These are phyloP conservation scores for Circinella minor DNA, from an alignment of 371 early-diverging fungal species.

Conservation along the genomic window DNA sequence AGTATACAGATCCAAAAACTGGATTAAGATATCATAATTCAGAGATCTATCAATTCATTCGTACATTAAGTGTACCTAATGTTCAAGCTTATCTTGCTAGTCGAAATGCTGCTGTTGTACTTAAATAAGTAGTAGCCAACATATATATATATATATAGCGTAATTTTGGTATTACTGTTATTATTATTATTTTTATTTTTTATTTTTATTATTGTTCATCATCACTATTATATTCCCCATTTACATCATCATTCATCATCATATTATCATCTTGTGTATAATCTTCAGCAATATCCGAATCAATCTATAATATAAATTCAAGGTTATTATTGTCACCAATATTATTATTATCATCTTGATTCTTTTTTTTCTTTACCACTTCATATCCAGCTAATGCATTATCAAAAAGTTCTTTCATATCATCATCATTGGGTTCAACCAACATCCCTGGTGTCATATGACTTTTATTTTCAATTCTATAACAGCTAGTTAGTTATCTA, in stretches of 20 bases:
- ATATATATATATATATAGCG: too few relatives aligned
- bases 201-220: slow-evolving; percentile 3
- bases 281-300: slow-evolving; percentile 19
- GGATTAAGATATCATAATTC: slow-evolving; percentile 82
- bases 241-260: too few relatives aligned
- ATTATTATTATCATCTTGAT: too few relatives aligned
- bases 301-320: slow-evolving; percentile 8
- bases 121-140: slow-evolving; percentile 36
- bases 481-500: background rate
- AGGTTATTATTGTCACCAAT: too few relatives aligned
- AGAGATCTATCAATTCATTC: slow-evolving; percentile 82
- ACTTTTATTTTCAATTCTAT: slow-evolving; percentile 21
- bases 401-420: slow-evolving; percentile 27
- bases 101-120: slow-evolving; percentile 82
- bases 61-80: slow-evolving; percentile 70
- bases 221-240: background rate
- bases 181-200: background rate
- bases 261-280: too few relatives aligned
- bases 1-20: slow-evolving; percentile 90
- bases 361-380: slow-evolving; percentile 15
- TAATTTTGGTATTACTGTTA: too few relatives aligned
- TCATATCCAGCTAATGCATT: slow-evolving; percentile 21
- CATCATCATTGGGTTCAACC: slow-evolving; percentile 22
- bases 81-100: slow-evolving; percentile 85
- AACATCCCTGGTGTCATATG: slow-evolving; percentile 18